Conservation (phyloP, 1,284 basidiomycete genomes). For the Sporisorium scitamineum region DNA sequence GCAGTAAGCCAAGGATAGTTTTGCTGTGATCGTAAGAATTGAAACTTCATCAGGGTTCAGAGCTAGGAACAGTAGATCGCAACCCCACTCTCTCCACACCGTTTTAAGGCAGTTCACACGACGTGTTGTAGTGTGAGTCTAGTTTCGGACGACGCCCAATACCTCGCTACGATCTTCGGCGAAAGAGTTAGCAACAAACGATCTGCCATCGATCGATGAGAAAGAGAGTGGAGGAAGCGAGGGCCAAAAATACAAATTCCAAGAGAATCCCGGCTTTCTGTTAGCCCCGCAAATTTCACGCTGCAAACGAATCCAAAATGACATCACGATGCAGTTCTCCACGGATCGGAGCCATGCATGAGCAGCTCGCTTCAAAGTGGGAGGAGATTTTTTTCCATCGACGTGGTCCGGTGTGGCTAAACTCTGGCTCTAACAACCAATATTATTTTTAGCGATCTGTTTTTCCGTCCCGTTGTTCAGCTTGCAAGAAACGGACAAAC, state of each 20-base stretch:
- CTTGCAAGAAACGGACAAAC: no score
- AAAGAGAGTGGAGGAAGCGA: not conserved
- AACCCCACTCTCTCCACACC: no score
- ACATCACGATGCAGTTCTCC: slow-evolving; percentile 19
- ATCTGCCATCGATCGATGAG: not conserved
- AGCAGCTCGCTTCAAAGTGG: not conserved
- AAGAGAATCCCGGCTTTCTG: not conserved
- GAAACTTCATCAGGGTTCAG: no score
- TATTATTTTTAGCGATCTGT: no score
- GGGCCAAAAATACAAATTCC: not conserved
- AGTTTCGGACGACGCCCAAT: no score
- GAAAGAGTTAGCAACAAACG: not conserved
- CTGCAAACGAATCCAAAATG: slow-evolving; percentile 10
- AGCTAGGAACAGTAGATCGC: no score
- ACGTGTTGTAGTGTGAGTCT: no score
- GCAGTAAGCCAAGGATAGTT: no score
- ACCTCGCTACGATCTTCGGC: not conserved
- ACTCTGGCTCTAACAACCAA: not conserved
- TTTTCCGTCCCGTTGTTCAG: no score
- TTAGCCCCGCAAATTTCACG: not conserved
- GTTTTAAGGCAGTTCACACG: no score
- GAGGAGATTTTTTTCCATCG: slow-evolving; percentile 1
- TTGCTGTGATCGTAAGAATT: no score
- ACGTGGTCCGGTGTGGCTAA: not conserved
- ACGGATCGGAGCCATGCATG: not conserved